These are phyloP conservation scores for Gastrolobium bilobum DNA, from an alignment of 306 rosid species.

Conservation along the genomic window DNA sequence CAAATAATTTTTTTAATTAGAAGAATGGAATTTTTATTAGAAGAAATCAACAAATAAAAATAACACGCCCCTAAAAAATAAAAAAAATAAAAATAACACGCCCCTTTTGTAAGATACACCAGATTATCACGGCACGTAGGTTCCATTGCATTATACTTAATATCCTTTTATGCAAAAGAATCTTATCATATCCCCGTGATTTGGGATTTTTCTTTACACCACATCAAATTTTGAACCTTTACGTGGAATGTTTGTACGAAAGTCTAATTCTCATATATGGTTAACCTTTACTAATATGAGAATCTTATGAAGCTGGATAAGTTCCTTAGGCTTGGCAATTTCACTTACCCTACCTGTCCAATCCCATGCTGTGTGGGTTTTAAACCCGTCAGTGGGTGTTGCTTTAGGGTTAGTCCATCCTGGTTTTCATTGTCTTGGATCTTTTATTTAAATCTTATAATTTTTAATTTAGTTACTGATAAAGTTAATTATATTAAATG, in stretches of 20 bases:
- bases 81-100: neutral
- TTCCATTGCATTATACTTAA: constrained; percentile 13
- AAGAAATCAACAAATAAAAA: no score
- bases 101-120: neutral
- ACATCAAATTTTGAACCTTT: constrained; percentile 16
- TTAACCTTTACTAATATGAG: neutral
- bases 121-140: neutral
- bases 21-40: no score
- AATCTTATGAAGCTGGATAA: neutral
- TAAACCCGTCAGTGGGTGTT: no score
- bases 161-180: constrained; percentile 2
- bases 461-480: no score
- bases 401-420: no score
- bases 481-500: no score
- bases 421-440: no score
- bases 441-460: no score
- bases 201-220: neutral
- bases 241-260: constrained; percentile 1
- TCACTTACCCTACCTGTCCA: neutral
- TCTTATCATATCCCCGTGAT: neutral
- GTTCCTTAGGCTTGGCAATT: neutral
- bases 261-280: neutral
- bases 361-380: no score
- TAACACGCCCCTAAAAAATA: no score
- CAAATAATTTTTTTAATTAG: no score